A percentile compares a stretch with the other conserved stretches of the same genome.
Conservation (phyloP, 495 filamentous ascomycete species). For the Xylaria palmicola region DNA sequence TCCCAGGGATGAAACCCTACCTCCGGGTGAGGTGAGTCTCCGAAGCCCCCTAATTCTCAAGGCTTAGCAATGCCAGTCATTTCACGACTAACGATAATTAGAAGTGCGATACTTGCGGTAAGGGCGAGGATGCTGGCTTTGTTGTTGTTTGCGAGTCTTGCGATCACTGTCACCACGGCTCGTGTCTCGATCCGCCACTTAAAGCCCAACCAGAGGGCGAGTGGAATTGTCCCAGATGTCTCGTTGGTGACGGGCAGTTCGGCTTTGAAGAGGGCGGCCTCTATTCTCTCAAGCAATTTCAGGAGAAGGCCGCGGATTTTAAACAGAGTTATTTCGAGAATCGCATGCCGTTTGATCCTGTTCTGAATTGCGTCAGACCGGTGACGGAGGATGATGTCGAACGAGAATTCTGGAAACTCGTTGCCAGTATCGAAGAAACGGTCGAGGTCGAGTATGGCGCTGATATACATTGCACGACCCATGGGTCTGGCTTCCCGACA, state of each 20-base stretch:
- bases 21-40: conserved; percentile 70
- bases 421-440: conserved; percentile 88
- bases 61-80: background rate
- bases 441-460: conserved; percentile 98
- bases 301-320: conserved; percentile 92
- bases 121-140: conserved; percentile 61
- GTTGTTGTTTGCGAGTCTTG: conserved; percentile 91
- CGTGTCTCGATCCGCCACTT: conserved; percentile 86
- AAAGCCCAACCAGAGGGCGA: conserved; percentile 77
- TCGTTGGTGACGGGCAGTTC: conserved; percentile 95
- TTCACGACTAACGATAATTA: conserved; percentile 36
- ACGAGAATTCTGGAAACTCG: conserved; percentile 93
- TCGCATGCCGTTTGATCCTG: conserved; percentile 86
- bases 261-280: conserved; percentile 96
- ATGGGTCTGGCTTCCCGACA: conserved; percentile 96
- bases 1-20: conserved; percentile 63
- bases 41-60: background rate
- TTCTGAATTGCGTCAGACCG: conserved; percentile 71
- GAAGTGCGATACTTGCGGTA: conserved; percentile 88
- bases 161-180: conserved; percentile 82
- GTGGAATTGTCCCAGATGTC: conserved; percentile 94
- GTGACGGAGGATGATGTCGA: conserved; percentile 97
- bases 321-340: conserved; percentile 90
- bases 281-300: conserved; percentile 94
- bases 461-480: conserved; percentile 97